These are phyloP conservation scores for Raffaelea arxii DNA, from an alignment of 2,329 filamentous ascomycete species.

Conservation along the genomic window DNA sequence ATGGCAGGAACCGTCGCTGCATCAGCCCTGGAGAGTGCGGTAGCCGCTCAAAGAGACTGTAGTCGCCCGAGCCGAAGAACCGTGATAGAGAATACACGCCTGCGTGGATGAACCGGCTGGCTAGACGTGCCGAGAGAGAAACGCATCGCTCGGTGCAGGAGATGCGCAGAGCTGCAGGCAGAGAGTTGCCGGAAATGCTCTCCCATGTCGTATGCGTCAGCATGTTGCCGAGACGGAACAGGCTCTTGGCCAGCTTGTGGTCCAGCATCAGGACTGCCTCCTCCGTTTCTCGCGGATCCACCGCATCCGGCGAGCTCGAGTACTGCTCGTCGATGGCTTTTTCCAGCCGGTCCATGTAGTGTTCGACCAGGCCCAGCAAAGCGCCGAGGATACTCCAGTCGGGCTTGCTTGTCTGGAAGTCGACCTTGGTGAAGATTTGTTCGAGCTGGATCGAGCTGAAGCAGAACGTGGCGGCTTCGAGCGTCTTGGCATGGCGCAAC, in stretches of 20 bases:
- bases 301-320: constrained; percentile 20
- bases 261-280: constrained; percentile 42
- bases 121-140: constrained; percentile 34
- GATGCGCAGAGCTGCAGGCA: background rate
- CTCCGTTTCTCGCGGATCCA: constrained; percentile 28
- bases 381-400: constrained; percentile 38
- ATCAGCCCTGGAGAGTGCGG: constrained; percentile 28
- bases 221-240: constrained; percentile 32
- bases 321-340: constrained; percentile 28
- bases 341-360: constrained; percentile 36
- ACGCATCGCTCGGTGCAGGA: constrained; percentile 35
- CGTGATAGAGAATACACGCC: constrained; percentile 33
- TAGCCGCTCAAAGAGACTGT: constrained; percentile 36
- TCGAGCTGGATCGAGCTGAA: constrained; percentile 41
- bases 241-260: constrained; percentile 33
- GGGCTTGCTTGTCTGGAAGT: constrained; percentile 29
- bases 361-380: constrained; percentile 35
- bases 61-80: constrained; percentile 37
- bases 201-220: constrained; percentile 7
- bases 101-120: constrained; percentile 32
- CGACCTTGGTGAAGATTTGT: constrained; percentile 39
- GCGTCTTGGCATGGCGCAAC: constrained; percentile 32
- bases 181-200: background rate
- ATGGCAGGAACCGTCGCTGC: constrained; percentile 34
- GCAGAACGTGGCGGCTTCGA: constrained; percentile 37